phyloP scores from a whole-genome alignment of 176 grass and related monocot genomes.

The Carex scoparia region DNA sequence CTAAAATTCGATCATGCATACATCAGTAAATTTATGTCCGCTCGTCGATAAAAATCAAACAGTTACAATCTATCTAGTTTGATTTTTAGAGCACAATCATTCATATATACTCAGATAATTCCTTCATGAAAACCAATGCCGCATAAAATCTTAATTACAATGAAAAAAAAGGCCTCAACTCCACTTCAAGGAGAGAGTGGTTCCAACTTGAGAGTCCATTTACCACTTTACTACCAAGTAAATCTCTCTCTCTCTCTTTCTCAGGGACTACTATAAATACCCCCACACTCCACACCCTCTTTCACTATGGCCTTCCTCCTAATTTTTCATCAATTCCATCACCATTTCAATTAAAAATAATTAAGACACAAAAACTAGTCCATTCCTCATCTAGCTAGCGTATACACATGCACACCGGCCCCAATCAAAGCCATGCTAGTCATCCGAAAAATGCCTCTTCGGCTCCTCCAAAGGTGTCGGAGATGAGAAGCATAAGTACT shows the following conservation, averaged over 20 bases:
- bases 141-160: conserved; percentile 10
- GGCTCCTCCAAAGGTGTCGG: background rate
- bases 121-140: background rate
- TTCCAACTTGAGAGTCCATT: conserved; percentile 4
- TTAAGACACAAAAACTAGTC: background rate
- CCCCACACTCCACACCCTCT: background rate
- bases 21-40: background rate
- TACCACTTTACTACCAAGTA: background rate
- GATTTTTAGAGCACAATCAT: background rate
- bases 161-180: background rate
- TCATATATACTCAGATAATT: background rate
- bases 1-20: background rate
- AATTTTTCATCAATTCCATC: background rate
- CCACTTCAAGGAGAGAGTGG: background rate
- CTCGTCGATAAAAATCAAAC: background rate
- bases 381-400: background rate
- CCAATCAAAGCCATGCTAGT: conserved; percentile 11
- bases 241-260: background rate
- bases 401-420: background rate
- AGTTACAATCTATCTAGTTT: background rate
- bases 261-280: conserved; percentile 1
- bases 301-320: background rate
- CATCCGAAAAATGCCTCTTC: conserved; percentile 1
- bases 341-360: background rate
- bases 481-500: background rate